Conservation (phyloP, 805 yeast species). For the Saccharomyces paradoxus region DNA sequence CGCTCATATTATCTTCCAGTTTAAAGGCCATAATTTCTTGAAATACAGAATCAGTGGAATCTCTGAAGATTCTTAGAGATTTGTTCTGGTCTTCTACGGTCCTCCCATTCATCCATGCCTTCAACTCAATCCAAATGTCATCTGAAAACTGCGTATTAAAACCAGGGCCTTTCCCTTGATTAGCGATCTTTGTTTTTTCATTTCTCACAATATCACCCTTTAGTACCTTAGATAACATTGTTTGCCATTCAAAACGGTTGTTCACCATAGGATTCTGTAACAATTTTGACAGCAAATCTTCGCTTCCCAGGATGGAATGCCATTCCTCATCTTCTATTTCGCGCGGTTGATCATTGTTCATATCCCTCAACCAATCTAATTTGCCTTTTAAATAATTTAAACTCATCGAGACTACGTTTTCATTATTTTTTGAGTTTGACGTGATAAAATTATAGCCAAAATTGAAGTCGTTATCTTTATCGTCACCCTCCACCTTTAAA, state of each 20-base stretch:
- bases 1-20: conserved; percentile 36
- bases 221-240: conserved; percentile 77
- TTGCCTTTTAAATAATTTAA: conserved; percentile 19
- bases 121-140: conserved; percentile 76
- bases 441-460: conserved; percentile 20
- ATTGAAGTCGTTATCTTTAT: conserved; percentile 28
- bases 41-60: conserved; percentile 61
- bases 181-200: conserved; percentile 68
- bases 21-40: conserved; percentile 59
- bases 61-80: conserved; percentile 56
- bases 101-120: conserved; percentile 71
- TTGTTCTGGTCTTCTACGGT: conserved; percentile 69
- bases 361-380: conserved; percentile 32
- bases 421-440: conserved; percentile 15
- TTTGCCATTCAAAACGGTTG: conserved; percentile 89
- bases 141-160: conserved; percentile 16
- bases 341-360: conserved; percentile 9
- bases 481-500: conserved; percentile 11
- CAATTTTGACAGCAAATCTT: conserved; percentile 10
- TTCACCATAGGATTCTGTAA: conserved; percentile 36
- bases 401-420: conserved; percentile 21
- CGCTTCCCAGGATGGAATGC: conserved; percentile 6
- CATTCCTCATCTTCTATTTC: not conserved
- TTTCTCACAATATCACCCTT: conserved; percentile 89
- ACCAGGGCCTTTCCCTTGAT: conserved; percentile 28